Conservation (phyloP, 305 asterid genomes). For the Fraxinus baroniana region DNA sequence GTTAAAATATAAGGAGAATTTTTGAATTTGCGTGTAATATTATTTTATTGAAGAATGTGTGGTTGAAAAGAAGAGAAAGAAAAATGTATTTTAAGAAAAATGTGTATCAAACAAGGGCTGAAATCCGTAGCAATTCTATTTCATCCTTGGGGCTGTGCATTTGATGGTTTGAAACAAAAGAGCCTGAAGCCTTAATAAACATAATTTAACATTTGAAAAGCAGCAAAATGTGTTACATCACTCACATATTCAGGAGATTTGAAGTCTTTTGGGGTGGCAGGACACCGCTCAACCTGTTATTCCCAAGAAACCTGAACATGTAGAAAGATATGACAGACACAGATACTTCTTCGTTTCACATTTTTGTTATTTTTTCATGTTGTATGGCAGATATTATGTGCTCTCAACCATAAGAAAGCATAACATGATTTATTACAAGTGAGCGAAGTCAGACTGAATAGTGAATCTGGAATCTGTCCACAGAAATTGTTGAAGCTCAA, state of each 20-base stretch:
- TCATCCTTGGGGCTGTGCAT: background rate
- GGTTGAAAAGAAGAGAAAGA: no score
- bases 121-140: background rate
- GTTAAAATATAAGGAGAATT: no score
- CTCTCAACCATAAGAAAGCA: background rate
- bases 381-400: background rate
- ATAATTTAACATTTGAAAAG: no score
- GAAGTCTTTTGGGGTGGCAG: background rate
- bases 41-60: no score
- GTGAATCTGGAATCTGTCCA: conserved; percentile 38
- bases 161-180: background rate
- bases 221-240: background rate
- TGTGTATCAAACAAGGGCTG: no score
- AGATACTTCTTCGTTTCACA: background rate
- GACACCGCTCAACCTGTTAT: background rate
- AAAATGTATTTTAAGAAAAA: no score
- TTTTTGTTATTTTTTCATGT: background rate
- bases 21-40: no score
- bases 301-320: background rate
- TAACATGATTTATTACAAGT: conserved; percentile 29
- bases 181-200: background rate
- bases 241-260: background rate
- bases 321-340: background rate
- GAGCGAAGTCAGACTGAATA: conserved; percentile 35
- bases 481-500: background rate